These are phyloP conservation scores for Ceratocystis huliohia DNA, from an alignment of 2,329 filamentous ascomycete species.

Conservation along the genomic window DNA sequence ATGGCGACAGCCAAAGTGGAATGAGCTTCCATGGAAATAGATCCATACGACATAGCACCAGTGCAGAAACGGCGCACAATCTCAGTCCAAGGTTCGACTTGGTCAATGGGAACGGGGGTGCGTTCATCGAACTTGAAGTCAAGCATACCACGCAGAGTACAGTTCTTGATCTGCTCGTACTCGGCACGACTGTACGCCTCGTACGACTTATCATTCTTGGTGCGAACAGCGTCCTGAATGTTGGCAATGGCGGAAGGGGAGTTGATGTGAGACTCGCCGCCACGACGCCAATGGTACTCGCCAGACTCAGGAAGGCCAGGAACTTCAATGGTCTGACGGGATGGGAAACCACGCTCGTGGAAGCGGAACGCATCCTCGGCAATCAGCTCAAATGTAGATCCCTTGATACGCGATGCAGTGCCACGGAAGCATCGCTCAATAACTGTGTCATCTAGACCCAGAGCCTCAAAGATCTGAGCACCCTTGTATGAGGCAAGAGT, in stretches of 20 bases:
- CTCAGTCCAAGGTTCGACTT: slow-evolving; percentile 96
- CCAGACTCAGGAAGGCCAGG: slow-evolving; percentile 81
- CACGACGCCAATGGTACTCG: slow-evolving; percentile 97
- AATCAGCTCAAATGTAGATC: slow-evolving; percentile 85
- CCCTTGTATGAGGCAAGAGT: slow-evolving; percentile 95
- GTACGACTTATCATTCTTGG: slow-evolving; percentile 97
- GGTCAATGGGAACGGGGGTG: slow-evolving; percentile 78
- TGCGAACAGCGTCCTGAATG: slow-evolving; percentile 89
- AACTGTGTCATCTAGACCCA: slow-evolving; percentile 82
- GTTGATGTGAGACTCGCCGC: slow-evolving; percentile 89
- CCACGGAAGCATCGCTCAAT: slow-evolving; percentile 92
- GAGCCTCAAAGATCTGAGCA: slow-evolving; percentile 92
- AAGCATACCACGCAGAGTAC: slow-evolving; percentile 82
- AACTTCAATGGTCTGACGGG: slow-evolving; percentile 60
- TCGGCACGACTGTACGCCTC: slow-evolving; percentile 88
- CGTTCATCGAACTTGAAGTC: slow-evolving; percentile 92
- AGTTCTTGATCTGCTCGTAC: slow-evolving; percentile 93
- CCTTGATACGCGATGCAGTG: slow-evolving; percentile 86
- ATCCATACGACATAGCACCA: slow-evolving; percentile 96
- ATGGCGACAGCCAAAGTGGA: slow-evolving; percentile 91
- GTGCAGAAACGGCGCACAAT: slow-evolving; percentile 95
- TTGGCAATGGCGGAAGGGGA: slow-evolving; percentile 91
- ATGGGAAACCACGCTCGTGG: slow-evolving; percentile 86
- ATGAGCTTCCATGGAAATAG: slow-evolving; percentile 97
- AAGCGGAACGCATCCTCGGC: slow-evolving; percentile 90